A percentile compares a stretch with the other conserved stretches of the same genome.
Conservation (phyloP, 192 early-diverging fungal genomes). For the Linnemannia zychae region DNA sequence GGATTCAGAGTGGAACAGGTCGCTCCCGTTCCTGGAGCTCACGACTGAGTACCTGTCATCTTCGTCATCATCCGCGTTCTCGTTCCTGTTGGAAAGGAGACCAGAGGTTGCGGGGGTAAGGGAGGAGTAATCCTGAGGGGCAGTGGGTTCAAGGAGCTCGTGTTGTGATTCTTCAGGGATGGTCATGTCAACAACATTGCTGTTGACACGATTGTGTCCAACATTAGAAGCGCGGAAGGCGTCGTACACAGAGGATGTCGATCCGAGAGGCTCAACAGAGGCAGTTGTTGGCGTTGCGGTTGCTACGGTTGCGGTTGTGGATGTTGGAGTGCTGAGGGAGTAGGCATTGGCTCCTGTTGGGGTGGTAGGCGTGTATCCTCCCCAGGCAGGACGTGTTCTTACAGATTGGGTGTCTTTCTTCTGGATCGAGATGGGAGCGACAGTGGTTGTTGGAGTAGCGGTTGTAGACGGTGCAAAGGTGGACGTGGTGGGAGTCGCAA, state of each 20-base stretch:
- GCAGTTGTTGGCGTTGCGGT: neutral
- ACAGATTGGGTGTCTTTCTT: neutral
- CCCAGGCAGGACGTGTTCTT: neutral
- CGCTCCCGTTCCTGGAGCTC: slow-evolving; percentile 19
- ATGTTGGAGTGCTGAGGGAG: neutral
- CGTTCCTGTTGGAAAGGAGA: neutral
- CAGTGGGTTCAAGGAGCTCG: neutral
- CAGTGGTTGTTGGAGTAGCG: neutral
- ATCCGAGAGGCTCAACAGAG: neutral
- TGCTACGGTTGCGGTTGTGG: neutral
- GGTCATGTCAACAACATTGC: neutral
- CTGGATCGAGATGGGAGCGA: neutral
- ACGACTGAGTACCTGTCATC: slow-evolving; percentile 5
- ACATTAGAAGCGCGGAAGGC: neutral
- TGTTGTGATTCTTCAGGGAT: neutral
- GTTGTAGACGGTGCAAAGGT: no score
- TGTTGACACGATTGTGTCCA: neutral
- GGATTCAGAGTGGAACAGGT: slow-evolving; percentile 15
- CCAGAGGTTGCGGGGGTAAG: neutral
- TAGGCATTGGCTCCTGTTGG: neutral
- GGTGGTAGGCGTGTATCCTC: neutral
- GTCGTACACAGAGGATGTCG: neutral
- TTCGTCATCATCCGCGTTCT: neutral
- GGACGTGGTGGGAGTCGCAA: neutral
- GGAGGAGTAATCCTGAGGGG: neutral